A percentile compares a stretch with the other conserved stretches of the same genome.
Evolutionary conservation across 2,329 filamentous ascomycete genomes (phyloP).

Genomic region (Lomentospora prolificans): DNA sequence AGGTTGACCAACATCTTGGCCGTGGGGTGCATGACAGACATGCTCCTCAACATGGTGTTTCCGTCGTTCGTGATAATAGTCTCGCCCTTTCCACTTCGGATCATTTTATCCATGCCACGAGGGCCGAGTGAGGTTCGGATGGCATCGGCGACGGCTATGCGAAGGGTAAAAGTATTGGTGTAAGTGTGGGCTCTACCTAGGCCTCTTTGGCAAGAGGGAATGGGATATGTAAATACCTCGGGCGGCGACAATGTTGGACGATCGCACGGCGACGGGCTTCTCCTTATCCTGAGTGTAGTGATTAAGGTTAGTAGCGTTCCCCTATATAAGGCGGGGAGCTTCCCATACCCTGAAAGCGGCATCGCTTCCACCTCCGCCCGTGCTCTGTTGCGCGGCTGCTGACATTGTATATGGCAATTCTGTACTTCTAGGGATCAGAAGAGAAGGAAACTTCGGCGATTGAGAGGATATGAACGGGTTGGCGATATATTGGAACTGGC

Average conservation of each 20-base stretch:
- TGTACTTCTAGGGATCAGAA: conserved; percentile 3
- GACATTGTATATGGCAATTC: conserved; percentile 8
- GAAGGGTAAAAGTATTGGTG: conserved; percentile 11
- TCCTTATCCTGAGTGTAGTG: conserved; percentile 61
- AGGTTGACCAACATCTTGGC: conserved; percentile 99
- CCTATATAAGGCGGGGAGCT: conserved; percentile 14
- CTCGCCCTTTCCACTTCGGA: conserved; percentile 90
- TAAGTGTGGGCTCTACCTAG: not conserved
- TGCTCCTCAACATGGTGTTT: conserved; percentile 97
- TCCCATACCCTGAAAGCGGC: conserved; percentile 45
- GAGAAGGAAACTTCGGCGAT: not conserved
- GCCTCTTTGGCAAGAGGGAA: not conserved
- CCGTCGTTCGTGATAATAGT: conserved; percentile 99
- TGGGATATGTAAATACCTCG: conserved; percentile 52
- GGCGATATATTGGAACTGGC: not conserved
- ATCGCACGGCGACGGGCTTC: conserved; percentile 95
- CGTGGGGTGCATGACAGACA: conserved; percentile 98
- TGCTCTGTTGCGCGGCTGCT: conserved; percentile 10
- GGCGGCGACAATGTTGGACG: conserved; percentile 93
- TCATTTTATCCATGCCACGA: conserved; percentile 99
- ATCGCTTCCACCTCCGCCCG: conserved; percentile 33
- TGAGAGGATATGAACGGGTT: not conserved
- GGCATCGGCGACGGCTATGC: conserved; percentile 83
- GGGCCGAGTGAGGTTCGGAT: conserved; percentile 94
- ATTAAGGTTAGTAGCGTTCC: not conserved